Base-by-base conservation (phyloP, 2,329 filamentous ascomycete genomes). In the Cordyceps militaris region DNA sequence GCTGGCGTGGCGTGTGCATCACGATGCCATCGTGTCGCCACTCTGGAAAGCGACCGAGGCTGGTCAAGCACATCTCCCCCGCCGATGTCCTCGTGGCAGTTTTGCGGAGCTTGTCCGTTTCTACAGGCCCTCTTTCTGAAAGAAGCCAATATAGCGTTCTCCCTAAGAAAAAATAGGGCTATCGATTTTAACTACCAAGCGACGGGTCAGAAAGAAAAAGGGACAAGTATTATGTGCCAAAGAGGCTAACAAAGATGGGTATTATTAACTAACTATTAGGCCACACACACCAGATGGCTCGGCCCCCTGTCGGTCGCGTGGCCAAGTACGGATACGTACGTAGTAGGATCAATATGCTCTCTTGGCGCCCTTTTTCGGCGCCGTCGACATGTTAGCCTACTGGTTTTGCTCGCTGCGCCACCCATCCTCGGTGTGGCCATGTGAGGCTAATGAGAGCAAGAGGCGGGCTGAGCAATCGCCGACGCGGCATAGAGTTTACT, bases 11-110 rank as follows among this genome's bases (percentile, higher is more conserved):
- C 23, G 10, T 46, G 43, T 6, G 28, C 43, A 46, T 48, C 28
- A 48, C 19, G 46, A 48, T 48, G n/a, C 6, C n/a, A 48, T 48
- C 46, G 28, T 23, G 19, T 30, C 9, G 28, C 14, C 43, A n/a
- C 23, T n/a, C 28, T 5, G 10, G n/a, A 32, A 32, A 21, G 26
- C 9, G 28, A 36, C 30, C 19, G 47, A 50, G 28, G 32, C 32
- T 14, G 21, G 30, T 16, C 13, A 16, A 23, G 30, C 7, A 34
- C 7, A 14, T 23, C 11, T 34, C 30, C 47, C 21, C 21, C 30
- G 30, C 47, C 47, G 32, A 50, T 38, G 47, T 50, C 47, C 47
- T 34, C 47, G 47, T 50, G 47, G 47, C 47, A 50, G 11, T 47
- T 47, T 47, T 28, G 43, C 42, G 43, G 43, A 47, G 43, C 23